A percentile compares a stretch with the other conserved stretches of the same genome.
phyloP scores from a whole-genome alignment of 192 early-diverging fungal genomes.

The Spizellomyces sp. region DNA sequence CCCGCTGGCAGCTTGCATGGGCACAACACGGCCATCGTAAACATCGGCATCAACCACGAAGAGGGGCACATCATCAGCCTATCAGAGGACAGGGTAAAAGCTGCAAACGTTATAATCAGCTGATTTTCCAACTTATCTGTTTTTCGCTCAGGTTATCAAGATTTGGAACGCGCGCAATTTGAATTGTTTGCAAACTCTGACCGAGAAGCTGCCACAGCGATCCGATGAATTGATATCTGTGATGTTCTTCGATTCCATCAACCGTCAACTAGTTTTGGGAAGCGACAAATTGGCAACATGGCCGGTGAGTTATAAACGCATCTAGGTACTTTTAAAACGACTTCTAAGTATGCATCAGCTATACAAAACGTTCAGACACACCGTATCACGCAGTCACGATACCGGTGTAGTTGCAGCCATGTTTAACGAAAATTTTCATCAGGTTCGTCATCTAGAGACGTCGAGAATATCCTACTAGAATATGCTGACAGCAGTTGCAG shows the following conservation, averaged over 20 bases:
- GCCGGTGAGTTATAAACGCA: constrained; percentile 42
- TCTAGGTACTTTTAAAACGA: not conserved
- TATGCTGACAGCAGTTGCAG: too few relatives aligned
- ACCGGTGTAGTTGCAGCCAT: constrained; percentile 54
- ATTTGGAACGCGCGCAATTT: constrained; percentile 64
- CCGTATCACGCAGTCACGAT: constrained; percentile 51
- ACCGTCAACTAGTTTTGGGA: constrained; percentile 57
- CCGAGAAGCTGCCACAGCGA: constrained; percentile 58
- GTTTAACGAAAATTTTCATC: constrained; percentile 66
- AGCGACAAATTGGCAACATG: constrained; percentile 56
- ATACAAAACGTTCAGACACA: constrained; percentile 47
- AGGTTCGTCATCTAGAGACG: constrained; percentile 29
- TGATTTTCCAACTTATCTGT: not conserved
- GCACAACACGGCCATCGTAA: constrained; percentile 54
- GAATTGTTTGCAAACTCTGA: constrained; percentile 61
- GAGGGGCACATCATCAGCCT: constrained; percentile 60
- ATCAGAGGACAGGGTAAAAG: constrained; percentile 57
- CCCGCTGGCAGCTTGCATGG: constrained; percentile 60
- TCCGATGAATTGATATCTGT: constrained; percentile 59
- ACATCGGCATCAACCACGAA: constrained; percentile 58
- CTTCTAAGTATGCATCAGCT: constrained; percentile 25
- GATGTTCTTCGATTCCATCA: constrained; percentile 55
- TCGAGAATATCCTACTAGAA: not conserved
- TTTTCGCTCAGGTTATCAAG: constrained; percentile 52
- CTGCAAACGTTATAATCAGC: not conserved